Percentiles rank a stretch among this genome's conserved stretches.
Evolutionary conservation across 2,329 filamentous ascomycete species (phyloP).

Genomic region (Fusarium lateritium): DNA sequence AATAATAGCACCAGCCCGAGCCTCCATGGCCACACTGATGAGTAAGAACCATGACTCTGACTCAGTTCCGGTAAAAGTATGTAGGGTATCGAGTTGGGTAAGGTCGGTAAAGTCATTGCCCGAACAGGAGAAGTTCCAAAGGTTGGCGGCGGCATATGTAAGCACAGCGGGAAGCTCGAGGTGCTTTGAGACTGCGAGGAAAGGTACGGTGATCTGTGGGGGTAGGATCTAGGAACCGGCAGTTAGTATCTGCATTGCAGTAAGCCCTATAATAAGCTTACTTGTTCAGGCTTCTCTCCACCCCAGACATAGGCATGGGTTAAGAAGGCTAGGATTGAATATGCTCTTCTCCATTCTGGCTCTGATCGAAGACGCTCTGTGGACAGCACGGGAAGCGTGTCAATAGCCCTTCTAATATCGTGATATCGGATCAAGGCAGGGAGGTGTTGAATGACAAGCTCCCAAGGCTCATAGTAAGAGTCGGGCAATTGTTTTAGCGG

Average conservation of each 20-base stretch:
- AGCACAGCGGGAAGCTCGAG: constrained; percentile 89
- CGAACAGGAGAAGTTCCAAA: constrained; percentile 87
- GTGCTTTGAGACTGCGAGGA: constrained; percentile 78
- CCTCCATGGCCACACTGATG: constrained; percentile 91
- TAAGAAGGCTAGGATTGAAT: constrained; percentile 83
- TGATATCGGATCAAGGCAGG: constrained; percentile 74
- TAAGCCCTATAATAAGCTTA: constrained; percentile 52
- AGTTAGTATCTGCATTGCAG: constrained; percentile 29
- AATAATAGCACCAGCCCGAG: constrained; percentile 80
- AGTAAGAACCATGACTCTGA: constrained; percentile 97
- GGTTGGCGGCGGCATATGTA: constrained; percentile 88
- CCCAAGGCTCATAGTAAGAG: constrained; percentile 85
- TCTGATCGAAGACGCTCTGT: constrained; percentile 74
- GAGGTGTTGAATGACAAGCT: constrained; percentile 76
- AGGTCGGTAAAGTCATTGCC: constrained; percentile 72
- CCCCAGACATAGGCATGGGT: constrained; percentile 94
- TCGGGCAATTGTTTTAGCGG: constrained; percentile 77
- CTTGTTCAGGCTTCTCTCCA: constrained; percentile 80
- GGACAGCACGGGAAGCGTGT: constrained; percentile 78
- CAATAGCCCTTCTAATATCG: constrained; percentile 74
- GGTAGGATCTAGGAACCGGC: constrained; percentile 70
- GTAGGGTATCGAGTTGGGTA: constrained; percentile 77
- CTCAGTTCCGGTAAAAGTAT: constrained; percentile 89
- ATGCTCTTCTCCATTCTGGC: constrained; percentile 85
- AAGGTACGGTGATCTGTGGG: constrained; percentile 81